Percentiles rank a stretch among this genome's conserved stretches.
Conservation (phyloP, 345 rosid species). For the Eucalyptus rudis region DNA sequence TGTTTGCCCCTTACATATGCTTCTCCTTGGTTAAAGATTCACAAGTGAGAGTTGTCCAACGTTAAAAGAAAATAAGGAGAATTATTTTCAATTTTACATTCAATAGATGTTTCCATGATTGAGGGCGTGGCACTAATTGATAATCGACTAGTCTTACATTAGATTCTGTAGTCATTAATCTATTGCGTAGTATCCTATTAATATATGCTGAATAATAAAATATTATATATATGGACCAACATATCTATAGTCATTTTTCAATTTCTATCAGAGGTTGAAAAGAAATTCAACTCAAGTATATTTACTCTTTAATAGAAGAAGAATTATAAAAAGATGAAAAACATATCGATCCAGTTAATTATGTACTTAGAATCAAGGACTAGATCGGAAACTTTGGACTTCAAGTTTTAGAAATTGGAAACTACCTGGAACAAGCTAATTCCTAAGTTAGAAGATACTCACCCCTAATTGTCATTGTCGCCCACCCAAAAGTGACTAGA, state of each 20-base stretch:
- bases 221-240: not conserved
- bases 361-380: fast-evolving
- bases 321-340: not conserved
- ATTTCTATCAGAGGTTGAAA: fast-evolving
- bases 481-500: not conserved
- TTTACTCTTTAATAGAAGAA: not conserved
- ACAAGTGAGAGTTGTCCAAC: not conserved
- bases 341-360: not conserved
- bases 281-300: not conserved
- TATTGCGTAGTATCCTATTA: not conserved
- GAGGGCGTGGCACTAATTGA: too few relatives aligned
- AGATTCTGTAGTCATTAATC: not conserved
- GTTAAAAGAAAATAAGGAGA: not conserved
- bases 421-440: fast-evolving
- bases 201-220: not conserved
- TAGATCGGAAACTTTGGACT: fast-evolving
- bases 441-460: not conserved
- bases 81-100: not conserved
- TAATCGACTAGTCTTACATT: not conserved
- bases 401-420: not conserved
- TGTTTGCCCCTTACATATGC: not conserved
- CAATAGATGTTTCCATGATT: not conserved
- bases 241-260: not conserved
- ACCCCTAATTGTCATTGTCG: not conserved
- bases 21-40: not conserved